These are phyloP conservation scores for Serendipita indica DNA, from an alignment of 768 basidiomycete genomes.

Conservation along the genomic window DNA sequence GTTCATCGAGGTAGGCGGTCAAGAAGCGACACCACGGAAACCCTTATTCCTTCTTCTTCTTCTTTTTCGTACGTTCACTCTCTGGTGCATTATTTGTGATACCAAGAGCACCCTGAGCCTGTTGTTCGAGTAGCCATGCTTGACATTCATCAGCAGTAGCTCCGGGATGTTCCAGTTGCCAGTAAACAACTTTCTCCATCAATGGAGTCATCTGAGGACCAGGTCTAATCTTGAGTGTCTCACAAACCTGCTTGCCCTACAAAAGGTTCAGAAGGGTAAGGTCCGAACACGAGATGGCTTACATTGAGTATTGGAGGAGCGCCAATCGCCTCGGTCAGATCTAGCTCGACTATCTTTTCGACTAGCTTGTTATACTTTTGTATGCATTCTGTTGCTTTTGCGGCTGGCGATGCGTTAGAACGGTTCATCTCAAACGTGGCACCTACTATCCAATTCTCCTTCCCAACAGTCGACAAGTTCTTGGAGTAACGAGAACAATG, in stretches of 20 bases:
- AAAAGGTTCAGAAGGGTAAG: background rate
- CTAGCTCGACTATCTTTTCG: slow-evolving; percentile 42
- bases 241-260: slow-evolving; percentile 58
- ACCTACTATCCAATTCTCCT: slow-evolving; percentile 30
- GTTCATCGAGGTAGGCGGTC: too few species aligned
- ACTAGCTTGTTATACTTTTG: slow-evolving; percentile 52
- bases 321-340: slow-evolving; percentile 45
- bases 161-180: slow-evolving; percentile 71
- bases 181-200: slow-evolving; percentile 54
- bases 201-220: slow-evolving; percentile 59
- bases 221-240: slow-evolving; percentile 38
- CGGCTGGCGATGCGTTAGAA: slow-evolving; percentile 24
- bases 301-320: slow-evolving; percentile 68
- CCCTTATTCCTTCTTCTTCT: slow-evolving; percentile 4
- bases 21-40: too few species aligned
- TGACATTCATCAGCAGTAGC: slow-evolving; percentile 51
- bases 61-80: background rate
- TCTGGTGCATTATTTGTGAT: background rate
- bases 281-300: slow-evolving; percentile 21
- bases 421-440: slow-evolving; percentile 10
- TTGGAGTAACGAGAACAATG: slow-evolving; percentile 61
- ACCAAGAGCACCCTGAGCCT: slow-evolving; percentile 14
- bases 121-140: slow-evolving; percentile 50
- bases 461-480: slow-evolving; percentile 45
- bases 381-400: slow-evolving; percentile 35